Conservation (phyloP, 441 rosid genomes). For the Corymbia citriodora region DNA sequence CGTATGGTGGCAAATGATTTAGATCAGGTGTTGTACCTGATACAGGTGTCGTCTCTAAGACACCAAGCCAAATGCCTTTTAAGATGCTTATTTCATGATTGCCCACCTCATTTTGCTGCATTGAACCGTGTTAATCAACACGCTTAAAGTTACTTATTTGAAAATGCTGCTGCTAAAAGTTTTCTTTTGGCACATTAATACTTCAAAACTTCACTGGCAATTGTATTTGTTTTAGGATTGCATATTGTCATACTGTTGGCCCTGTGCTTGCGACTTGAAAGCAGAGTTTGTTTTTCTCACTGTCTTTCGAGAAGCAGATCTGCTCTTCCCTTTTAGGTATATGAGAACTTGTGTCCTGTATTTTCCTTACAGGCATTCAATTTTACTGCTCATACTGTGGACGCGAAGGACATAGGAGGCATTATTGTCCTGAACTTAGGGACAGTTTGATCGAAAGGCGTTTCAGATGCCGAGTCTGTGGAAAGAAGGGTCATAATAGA, state of each 20-base stretch:
- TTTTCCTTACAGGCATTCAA: constrained; percentile 44
- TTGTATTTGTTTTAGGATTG: background rate
- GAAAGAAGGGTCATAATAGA: constrained; percentile 75
- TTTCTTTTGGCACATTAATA: rapidly evolving
- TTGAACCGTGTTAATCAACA: too few relatives aligned
- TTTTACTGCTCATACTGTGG: constrained; percentile 78
- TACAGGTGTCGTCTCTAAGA: background rate
- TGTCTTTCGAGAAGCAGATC: background rate
- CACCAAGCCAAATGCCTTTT: background rate
- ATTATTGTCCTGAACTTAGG: constrained; percentile 77
- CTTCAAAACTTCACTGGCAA: background rate
- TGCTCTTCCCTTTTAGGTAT: background rate
- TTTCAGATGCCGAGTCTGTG: constrained; percentile 64
- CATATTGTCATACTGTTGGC: background rate
- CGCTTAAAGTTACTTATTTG: background rate
- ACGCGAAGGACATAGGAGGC: constrained; percentile 80
- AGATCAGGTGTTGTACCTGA: background rate
- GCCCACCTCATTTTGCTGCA: background rate
- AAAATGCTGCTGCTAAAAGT: background rate
- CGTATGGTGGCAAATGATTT: background rate
- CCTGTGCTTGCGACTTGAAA: background rate
- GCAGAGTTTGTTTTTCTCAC: background rate
- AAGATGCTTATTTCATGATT: background rate
- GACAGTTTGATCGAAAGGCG: constrained; percentile 32
- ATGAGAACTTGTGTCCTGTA: background rate